phyloP scores from a whole-genome alignment of 2,329 filamentous ascomycete genomes.

The Pestalotiopsis sp. region DNA sequence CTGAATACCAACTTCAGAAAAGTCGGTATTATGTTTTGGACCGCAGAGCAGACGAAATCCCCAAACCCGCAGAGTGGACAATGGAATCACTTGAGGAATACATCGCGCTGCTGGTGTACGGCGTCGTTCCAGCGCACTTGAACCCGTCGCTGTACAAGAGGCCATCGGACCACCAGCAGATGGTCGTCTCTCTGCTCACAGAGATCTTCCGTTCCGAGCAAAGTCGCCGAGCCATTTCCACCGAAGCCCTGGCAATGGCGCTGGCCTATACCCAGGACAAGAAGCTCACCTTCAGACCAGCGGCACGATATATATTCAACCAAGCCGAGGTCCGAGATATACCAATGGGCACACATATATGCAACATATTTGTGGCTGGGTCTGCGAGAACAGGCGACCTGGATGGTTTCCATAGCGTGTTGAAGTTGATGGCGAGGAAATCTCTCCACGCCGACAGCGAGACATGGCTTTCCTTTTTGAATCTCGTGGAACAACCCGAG shows the following conservation, averaged over 20 bases:
- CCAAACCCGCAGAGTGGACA: slow-evolving; percentile 27
- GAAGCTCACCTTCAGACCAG: slow-evolving; percentile 23
- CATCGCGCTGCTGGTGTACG: slow-evolving; percentile 28
- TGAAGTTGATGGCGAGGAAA: slow-evolving; percentile 29
- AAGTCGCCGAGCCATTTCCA: slow-evolving; percentile 21
- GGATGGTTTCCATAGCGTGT: slow-evolving; percentile 25
- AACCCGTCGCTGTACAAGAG: slow-evolving; percentile 23
- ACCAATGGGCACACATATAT: slow-evolving; percentile 28
- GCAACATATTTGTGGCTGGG: slow-evolving; percentile 25
- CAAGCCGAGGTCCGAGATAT: slow-evolving; percentile 23
- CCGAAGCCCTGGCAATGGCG: slow-evolving; percentile 31
- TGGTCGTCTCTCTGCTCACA: slow-evolving; percentile 27
- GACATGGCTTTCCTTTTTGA: slow-evolving; percentile 31
- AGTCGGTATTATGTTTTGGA: slow-evolving; percentile 23
- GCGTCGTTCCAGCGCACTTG: slow-evolving; percentile 25
- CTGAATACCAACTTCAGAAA: not conserved
- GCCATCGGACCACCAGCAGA: slow-evolving; percentile 26
- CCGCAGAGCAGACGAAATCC: slow-evolving; percentile 27
- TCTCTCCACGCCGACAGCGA: slow-evolving; percentile 22
- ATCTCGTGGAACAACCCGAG: slow-evolving; percentile 43
- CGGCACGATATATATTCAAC: slow-evolving; percentile 24
- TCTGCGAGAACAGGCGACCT: slow-evolving; percentile 28
- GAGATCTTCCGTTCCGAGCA: slow-evolving; percentile 26
- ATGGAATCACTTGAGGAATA: slow-evolving; percentile 29
- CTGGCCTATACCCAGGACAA: slow-evolving; percentile 24